Base-by-base conservation (phyloP, 139 green algal genomes). In the Limnomonas spitsbergensis region DNA sequence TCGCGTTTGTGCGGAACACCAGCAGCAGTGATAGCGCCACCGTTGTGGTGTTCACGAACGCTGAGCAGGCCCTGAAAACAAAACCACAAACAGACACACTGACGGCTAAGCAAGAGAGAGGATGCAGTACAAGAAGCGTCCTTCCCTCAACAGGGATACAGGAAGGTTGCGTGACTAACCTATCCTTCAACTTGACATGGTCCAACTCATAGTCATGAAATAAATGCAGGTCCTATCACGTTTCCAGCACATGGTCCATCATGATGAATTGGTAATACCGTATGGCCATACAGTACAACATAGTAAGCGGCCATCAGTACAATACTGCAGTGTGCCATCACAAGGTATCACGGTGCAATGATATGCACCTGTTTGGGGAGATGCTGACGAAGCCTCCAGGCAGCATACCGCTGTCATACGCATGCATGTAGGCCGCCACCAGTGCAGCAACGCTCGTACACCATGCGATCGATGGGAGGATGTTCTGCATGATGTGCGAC, bases 21-120 rank as follows among this genome's bases (percentile, higher is more conserved):
- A 91, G 81, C 68, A 91, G 78, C 66, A 91, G 83, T 2, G 87
- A 89, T 52, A 91, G 76, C 4, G 78, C 82, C 53, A 82, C 78
- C 0, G 31, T 52, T 24, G 82, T 84, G 71, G 78, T 82, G 76
- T 47, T 71, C 35, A 80, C 40, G 54, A 83, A 86, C 32, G 82
- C 73, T 20, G 27, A 31, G 68, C 73, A 83, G 34, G 76, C 67
- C n/a, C n/a, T n/a, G n/a, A n/a, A n/a, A n/a, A n/a, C n/a, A n/a
- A n/a, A n/a, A n/a, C n/a, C n/a, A n/a, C n/a, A n/a, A n/a, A n/a
- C n/a, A n/a, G n/a, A n/a, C n/a, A n/a, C n/a, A n/a, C n/a, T n/a
- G n/a, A n/a, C n/a, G n/a, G n/a, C n/a, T n/a, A n/a, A n/a, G n/a
- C n/a, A n/a, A n/a, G n/a, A n/a, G n/a, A n/a, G n/a, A n/a, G n/a